Conservation (phyloP, 2,329 filamentous ascomycete genomes). For the Exophiala spinifera region DNA sequence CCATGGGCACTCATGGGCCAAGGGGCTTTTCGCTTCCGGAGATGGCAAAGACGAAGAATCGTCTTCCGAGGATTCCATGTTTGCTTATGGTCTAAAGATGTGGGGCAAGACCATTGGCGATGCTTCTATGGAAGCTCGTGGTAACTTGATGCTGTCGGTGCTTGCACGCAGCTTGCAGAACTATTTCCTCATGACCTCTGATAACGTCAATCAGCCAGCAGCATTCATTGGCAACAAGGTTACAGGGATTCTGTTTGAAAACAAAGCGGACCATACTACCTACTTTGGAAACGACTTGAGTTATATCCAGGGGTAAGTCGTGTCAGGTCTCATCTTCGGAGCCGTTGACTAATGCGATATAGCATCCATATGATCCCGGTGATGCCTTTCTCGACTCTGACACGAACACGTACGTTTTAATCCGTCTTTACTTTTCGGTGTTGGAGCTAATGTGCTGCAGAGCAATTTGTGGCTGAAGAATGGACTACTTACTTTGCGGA, state of each 20-base stretch:
- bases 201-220: conserved; percentile 69
- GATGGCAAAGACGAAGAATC: conserved; percentile 67
- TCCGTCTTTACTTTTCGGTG: neutral
- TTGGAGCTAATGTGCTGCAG: conserved; percentile 20
- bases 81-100: conserved; percentile 84
- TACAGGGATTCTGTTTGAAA: conserved; percentile 75
- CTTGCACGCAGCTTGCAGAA: conserved; percentile 68
- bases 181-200: conserved; percentile 76
- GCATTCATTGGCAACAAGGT: conserved; percentile 79
- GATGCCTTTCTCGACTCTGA: conserved; percentile 64
- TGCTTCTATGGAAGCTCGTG: conserved; percentile 72
- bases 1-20: conserved; percentile 91
- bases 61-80: conserved; percentile 85
- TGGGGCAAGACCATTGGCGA: conserved; percentile 83
- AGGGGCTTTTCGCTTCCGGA: conserved; percentile 51
- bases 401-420: conserved; percentile 48
- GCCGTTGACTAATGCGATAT: conserved; percentile 32
- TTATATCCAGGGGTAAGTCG: conserved; percentile 60
- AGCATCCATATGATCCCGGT: conserved; percentile 84
- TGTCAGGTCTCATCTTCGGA: conserved; percentile 13
- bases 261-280: conserved; percentile 90
- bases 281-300: conserved; percentile 76
- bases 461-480: conserved; percentile 73
- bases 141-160: conserved; percentile 80
- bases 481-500: conserved; percentile 76